Percentiles rank a stretch among this genome's conserved stretches.
Evolutionary conservation across 345 rosid species (phyloP).

Genomic region (Pugionium cornutum): DNA sequence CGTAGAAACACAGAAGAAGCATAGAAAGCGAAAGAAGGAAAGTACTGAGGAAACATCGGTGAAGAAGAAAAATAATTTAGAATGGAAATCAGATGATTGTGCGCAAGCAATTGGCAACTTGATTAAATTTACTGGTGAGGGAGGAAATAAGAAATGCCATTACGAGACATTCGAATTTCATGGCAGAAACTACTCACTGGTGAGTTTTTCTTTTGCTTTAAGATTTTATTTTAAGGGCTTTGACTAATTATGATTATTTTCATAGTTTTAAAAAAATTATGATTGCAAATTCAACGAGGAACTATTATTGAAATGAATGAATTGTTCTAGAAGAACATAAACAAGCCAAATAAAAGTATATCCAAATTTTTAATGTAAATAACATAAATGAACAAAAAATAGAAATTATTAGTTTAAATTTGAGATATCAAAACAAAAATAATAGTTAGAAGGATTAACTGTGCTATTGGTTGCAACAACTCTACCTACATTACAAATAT

Average conservation of each 20-base stretch:
- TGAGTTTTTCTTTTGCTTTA: slow-evolving; percentile 17
- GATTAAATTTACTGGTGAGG: background rate
- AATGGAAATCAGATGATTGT: background rate
- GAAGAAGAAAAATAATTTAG: background rate
- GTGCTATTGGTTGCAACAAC: too few species aligned
- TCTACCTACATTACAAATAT: too few species aligned
- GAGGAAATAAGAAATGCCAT: background rate
- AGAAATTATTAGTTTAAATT: too few species aligned
- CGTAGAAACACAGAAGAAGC: too few species aligned
- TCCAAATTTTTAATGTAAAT: too few species aligned
- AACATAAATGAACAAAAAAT: too few species aligned
- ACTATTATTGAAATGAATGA: too few species aligned
- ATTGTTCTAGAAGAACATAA: too few species aligned
- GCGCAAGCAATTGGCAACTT: background rate
- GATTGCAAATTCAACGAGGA: background rate
- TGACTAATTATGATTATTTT: background rate
- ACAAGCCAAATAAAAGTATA: too few species aligned
- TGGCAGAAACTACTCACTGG: slow-evolving; percentile 6
- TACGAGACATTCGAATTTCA: slow-evolving; percentile 8
- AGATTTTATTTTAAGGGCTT: background rate
- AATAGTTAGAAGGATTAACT: too few species aligned
- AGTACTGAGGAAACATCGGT: background rate
- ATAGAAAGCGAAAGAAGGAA: background rate
- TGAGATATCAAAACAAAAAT: too few species aligned
- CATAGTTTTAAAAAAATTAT: background rate